phyloP scores from a whole-genome alignment of 495 filamentous ascomycete species.

The Neurospora sp. region DNA sequence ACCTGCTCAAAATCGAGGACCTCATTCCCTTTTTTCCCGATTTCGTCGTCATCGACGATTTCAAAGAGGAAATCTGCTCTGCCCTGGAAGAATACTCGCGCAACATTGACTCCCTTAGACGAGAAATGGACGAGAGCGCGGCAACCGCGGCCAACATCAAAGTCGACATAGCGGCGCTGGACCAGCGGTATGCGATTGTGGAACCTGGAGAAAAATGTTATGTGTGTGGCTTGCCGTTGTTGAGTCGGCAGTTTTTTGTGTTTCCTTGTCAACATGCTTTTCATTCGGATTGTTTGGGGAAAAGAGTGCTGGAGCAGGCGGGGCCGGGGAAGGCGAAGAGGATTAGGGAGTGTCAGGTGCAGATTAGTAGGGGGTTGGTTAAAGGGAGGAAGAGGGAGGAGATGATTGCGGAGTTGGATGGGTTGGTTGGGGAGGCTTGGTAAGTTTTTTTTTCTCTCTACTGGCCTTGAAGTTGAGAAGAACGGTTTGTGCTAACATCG shows the following conservation, averaged over 20 bases:
- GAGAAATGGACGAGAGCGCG: constrained; percentile 91
- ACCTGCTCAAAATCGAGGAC: constrained; percentile 88
- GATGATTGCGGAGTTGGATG: constrained; percentile 81
- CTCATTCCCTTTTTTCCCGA: constrained; percentile 97
- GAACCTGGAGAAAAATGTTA: constrained; percentile 93
- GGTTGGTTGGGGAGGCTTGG: constrained; percentile 56
- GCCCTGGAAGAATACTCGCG: constrained; percentile 86
- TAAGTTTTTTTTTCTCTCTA: constrained; percentile 29
- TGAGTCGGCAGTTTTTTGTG: constrained; percentile 90
- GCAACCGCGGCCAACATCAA: constrained; percentile 83
- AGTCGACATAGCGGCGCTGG: constrained; percentile 69
- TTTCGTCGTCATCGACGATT: constrained; percentile 97
- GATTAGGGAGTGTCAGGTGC: constrained; percentile 74
- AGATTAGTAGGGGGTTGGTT: constrained; percentile 62
- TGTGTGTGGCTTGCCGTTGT: constrained; percentile 71
- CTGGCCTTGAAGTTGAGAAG: too few species aligned
- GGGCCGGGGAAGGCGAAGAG: constrained; percentile 63
- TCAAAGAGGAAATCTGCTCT: constrained; percentile 94
- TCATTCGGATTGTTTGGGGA: constrained; percentile 84
- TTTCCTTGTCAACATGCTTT: constrained; percentile 98
- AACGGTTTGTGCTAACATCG: neutral
- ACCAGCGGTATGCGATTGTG: constrained; percentile 87
- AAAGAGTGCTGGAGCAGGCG: constrained; percentile 66
- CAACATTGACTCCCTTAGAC: constrained; percentile 78
- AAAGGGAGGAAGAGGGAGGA: constrained; percentile 59